Conservation (phyloP, 768 basidiomycete species). For the Mycena venus region DNA sequence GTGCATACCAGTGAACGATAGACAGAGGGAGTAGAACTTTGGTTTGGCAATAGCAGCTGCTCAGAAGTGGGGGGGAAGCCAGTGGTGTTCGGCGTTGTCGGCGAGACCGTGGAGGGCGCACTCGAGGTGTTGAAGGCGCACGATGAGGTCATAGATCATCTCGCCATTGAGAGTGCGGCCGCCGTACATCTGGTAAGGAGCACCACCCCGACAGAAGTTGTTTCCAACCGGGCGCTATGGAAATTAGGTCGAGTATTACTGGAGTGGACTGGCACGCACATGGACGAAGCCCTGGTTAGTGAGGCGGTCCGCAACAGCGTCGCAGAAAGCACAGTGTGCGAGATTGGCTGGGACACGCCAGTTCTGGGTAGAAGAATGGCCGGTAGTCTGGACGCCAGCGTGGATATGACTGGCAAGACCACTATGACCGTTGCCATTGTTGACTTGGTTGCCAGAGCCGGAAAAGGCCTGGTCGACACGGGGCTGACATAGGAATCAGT, state of each 20-base stretch:
- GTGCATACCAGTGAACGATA: neutral
- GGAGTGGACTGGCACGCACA: neutral
- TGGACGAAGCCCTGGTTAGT: neutral
- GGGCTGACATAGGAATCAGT: too few species aligned
- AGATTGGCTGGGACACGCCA: neutral
- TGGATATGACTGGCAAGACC: neutral
- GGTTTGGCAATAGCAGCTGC: neutral
- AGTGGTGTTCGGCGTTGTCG: neutral
- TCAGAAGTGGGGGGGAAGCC: neutral
- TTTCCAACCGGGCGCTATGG: neutral
- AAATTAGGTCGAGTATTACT: neutral
- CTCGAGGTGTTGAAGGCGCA: conserved; percentile 2
- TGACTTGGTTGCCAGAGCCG: too few species aligned
- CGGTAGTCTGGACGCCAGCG: neutral
- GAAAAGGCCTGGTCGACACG: too few species aligned
- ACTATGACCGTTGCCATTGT: too few species aligned
- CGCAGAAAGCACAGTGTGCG: neutral
- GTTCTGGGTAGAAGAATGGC: neutral
- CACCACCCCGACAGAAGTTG: neutral
- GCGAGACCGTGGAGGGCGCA: neutral
- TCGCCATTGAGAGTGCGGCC: neutral
- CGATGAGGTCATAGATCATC: neutral
- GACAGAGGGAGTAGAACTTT: neutral
- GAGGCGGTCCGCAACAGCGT: neutral
- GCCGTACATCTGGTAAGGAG: neutral